Evolutionary conservation across 345 rosid species (phyloP).

Genomic region (Ceriops tagal): DNA sequence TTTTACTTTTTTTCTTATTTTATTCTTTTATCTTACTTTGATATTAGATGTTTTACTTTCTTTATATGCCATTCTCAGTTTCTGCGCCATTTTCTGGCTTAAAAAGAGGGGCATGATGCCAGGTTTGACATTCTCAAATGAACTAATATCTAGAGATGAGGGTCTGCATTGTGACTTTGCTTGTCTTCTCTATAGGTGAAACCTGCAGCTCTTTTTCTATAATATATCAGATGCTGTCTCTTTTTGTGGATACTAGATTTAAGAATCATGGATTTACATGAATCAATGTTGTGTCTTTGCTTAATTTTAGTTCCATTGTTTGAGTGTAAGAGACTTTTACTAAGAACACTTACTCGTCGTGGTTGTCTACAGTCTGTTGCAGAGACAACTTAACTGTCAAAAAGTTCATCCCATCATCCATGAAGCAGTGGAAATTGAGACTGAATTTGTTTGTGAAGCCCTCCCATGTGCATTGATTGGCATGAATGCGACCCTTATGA

Average conservation of each 20-base stretch:
- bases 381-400: conserved; percentile 51
- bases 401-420: conserved; percentile 62
- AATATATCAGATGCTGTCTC: background rate
- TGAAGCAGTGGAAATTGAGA: conserved; percentile 89
- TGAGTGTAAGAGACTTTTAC: background rate
- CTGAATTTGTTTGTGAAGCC: conserved; percentile 80
- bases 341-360: background rate
- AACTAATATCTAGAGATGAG: conserved; percentile 90
- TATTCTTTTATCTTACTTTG: conserved; percentile 6
- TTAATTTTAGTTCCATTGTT: background rate
- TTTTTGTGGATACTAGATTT: background rate
- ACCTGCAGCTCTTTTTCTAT: background rate
- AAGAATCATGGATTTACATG: background rate
- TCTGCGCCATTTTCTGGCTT: conserved; percentile 94
- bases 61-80: conserved; percentile 43
- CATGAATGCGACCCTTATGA: conserved; percentile 85
- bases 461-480: conserved; percentile 88
- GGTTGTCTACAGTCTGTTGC: conserved; percentile 51
- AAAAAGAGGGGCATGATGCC: conserved; percentile 97
- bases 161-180: conserved; percentile 97
- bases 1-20: background rate
- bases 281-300: too few relatives aligned
- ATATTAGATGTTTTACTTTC: conserved; percentile 8
- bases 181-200: conserved; percentile 81
- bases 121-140: conserved; percentile 89